Base-by-base conservation (phyloP, 257 asterid genomes). In the Misopates orontium region DNA sequence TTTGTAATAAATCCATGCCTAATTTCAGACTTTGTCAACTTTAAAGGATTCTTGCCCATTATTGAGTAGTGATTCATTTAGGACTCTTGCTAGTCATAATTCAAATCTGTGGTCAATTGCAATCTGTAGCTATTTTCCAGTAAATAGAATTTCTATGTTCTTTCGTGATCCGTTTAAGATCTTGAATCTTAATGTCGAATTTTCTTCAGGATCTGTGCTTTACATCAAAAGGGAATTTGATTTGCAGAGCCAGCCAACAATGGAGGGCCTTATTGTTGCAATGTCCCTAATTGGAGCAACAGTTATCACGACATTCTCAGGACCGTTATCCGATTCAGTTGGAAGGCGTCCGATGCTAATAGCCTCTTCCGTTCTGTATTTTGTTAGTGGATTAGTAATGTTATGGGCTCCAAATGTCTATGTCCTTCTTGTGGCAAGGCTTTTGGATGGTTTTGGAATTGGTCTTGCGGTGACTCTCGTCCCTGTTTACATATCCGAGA, bases 301-400 rank as follows among this genome's bases (percentile, higher is more conserved):
- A 11, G 75, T 80, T 6, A 94, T 94, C 82, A 94, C 99, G 3
- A 86, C 95, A 0, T 87, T 85, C 55, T 90, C 99, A 0, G 99
- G 99, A 1, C 83, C 96, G 0, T 89, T 83, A 0, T 80, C 97
- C 9, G 99, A 94, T 73, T 78, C 64, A 65, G 60, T 90, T 28
- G 99, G 99, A 58, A 86, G 99, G 12, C 97, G 99, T 53, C 99
- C 97, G 3, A 83, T 93, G 97, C 95, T 93, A 3, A 80, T 93
- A 64, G 77, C 86, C 63, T 87, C 99, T 1, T 94, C 97, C 0
- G 66, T 86, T 31, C 77, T 90, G 0, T 94, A 90, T 58, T 94
- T 90, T 73, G 64, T 88, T 1, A 79, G 99, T 61, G 97, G 95
- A 5, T 41, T 94, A 59, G 96, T 90, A 12, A 94, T 94, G 97